Base-by-base conservation (phyloP, 768 basidiomycete species). In the Rhodosporidiobolus sp. region DNA sequence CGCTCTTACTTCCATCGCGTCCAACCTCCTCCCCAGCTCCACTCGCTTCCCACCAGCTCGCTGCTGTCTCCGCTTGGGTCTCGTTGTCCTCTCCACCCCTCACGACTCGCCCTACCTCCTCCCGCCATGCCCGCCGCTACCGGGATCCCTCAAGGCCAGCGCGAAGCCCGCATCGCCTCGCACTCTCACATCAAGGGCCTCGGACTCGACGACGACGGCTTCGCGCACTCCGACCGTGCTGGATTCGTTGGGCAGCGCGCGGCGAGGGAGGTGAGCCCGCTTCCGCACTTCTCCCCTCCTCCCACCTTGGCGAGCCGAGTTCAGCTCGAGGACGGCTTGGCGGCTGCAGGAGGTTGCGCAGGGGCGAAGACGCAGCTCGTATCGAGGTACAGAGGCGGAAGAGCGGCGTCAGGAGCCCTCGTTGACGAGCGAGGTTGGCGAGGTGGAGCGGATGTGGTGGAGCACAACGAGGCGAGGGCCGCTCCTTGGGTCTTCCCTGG, bases 171-270 rank as follows among this genome's bases (percentile, higher is more conserved):
- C 59, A 67, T 93, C 56, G 90, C 91, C 1, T 88, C 92, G 5
- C 94, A 97, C 79, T 96, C 94, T 9, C 94, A 97, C 81, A 97
- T 97, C 81, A 95, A 94, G 83, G 94, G 94, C 12, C 88, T 98
- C 38, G 96, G 96, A 6, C 84, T 98, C 65, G 89, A 86, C 53
- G 81, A 89, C 63, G 93, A 97, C 72, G 95, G 94, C 1, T 85
- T 85, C 67, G 95, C 93, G 2, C 83, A 84, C 45, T 79, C 84
- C 10, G 88, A 91, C 73, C 84, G 86, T 14, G 89, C 90, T 63
- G 96, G 96, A 1, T 97, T 97, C 82, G 86, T 97, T 57, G 93
- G 95, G 0, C 94, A 98, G 81, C 85, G 83, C 9, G 88, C 87
- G 79, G 95, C 96, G 28, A 87, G 96, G 73, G 95, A 98, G 86